Base-by-base conservation (phyloP, 225 moss, liverwort and hornwort genomes). In the Asterella californica region DNA sequence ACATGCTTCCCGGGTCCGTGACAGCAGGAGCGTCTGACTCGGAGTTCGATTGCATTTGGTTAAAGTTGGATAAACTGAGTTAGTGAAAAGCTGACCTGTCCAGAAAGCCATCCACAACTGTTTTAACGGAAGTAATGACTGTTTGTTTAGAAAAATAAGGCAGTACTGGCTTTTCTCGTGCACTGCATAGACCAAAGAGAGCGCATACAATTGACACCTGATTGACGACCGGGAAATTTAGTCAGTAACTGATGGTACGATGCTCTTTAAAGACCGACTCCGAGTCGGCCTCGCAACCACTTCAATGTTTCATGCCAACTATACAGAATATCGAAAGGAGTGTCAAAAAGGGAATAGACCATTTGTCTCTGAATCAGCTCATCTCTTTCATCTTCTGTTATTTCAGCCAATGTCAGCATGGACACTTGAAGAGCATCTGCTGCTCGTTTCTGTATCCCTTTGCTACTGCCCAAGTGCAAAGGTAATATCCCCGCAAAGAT, bases 341-440 rank as follows among this genome's bases (percentile, higher is more conserved):
- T 47, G 8, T 37, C 25, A 21, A 78, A 42, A 18, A 66, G 30
- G 22, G 52, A 72, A 55, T 75, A 27, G 48, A 94, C 96, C 94
- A 99, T 93, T 78, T 88, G 90, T 81, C 88, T 91, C 73, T 90
- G 89, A 73, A 93, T 94, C 59, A 94, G 84, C 48, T 76, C 83
- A 83, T 99, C 97, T 78, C 97, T 89, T 76, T 99, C 93, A 63
- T 94, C 94, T 77, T 99, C 97, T 80, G 97, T 87, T 59, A 92
- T 82, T 68, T 87, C 83, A 62, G 93, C 91, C 78, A 91, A 87
- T 59, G 81, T 72, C 79, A 99, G 79, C 93, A 92, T 91, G 50
- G 87, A 83, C 71, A 82, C 82, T 82, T 94, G 92, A 24, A 99
- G 88, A 76, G 92, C 92, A 34, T 74, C 77, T 79, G 72, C 87